Base-by-base conservation (phyloP, 2,329 filamentous ascomycete genomes). In the Tympanopsis confertula region DNA sequence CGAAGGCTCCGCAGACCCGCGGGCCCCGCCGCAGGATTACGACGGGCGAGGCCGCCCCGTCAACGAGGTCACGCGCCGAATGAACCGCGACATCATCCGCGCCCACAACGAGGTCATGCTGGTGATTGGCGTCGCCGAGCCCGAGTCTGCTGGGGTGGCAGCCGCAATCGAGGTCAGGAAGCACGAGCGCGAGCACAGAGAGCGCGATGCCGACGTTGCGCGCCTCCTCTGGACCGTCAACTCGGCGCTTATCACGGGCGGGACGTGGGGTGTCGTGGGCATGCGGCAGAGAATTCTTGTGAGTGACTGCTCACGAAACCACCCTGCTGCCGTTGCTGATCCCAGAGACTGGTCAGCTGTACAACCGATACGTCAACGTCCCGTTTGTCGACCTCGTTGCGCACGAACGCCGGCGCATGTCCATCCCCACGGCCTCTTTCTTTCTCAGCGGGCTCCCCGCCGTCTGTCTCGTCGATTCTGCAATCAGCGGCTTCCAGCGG, bases 81-180 rank as follows among this genome's bases (percentile, higher is more conserved):
- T 74, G 43, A 75, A 74, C 44, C 63, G 66, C 36, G 67, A 73
- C 41, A 65, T 76, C 20, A 70, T 78, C 19, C 63, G 73, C 37
- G 66, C 73, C 7, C 73, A 78, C 47, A 78, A 78, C 44, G 72
- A 78, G 44, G 73, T 78, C 3, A 78, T 78, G 73, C 62, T 68
- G 14, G 71, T 75, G 7, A 77, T 78, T 28, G 73, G 73, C 4
- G 73, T 77, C 4, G 73, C 72, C 5, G 73, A 78, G 46, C 68
- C 71, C 13, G 72, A 77, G 38, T 66, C 64, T 37, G 54, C 55
- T 5, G 47, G 48, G 3, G 50, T 55, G 17, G 58, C 61, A 3
- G 55, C 57, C 4, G 59, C 66, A 37, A 50, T 54, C 5, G 62
- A 66, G 29, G 13, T 38, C 2, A 45, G 47, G 35, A 52, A 57